A percentile compares a stretch with the other conserved stretches of the same genome.
These are phyloP conservation scores for Symbiodinium natans DNA, from an alignment of 73 alveolate genomes.

Conservation along the genomic window DNA sequence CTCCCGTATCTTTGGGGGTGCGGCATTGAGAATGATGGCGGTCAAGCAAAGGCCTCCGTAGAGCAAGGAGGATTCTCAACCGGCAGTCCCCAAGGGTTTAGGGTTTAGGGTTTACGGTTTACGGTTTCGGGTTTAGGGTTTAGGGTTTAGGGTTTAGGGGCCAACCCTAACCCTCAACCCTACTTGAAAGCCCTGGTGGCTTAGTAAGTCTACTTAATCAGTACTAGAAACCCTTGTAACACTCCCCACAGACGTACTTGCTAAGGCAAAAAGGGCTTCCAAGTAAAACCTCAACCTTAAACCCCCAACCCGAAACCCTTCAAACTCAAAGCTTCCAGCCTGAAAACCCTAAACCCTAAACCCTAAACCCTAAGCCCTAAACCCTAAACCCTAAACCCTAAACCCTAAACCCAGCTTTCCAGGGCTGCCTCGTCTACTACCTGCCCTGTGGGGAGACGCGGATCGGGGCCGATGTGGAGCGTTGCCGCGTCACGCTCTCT, in stretches of 20 bases:
- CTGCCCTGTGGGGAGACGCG: conserved; percentile 79
- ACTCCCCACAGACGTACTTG: too few relatives aligned
- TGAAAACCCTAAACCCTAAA: not conserved
- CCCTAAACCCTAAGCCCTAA: not conserved
- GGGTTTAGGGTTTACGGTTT: too few relatives aligned
- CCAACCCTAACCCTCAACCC: not conserved
- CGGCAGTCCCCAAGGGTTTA: too few relatives aligned
- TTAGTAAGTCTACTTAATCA: too few relatives aligned
- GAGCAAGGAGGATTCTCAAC: too few relatives aligned
- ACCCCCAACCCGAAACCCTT: not conserved
- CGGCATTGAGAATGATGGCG: too few relatives aligned
- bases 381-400: not conserved
- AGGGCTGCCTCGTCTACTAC: conserved; percentile 90
- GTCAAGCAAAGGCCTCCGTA: too few relatives aligned
- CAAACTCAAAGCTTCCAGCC: not conserved
- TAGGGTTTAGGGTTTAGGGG: not conserved
- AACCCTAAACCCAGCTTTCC: not conserved
- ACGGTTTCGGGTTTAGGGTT: too few relatives aligned
- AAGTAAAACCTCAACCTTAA: too few relatives aligned
- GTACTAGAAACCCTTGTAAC: not conserved
- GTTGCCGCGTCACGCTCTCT: conserved; percentile 37
- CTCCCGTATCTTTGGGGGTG: too few relatives aligned
- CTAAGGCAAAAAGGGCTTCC: too few relatives aligned
- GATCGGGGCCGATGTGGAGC: too few relatives aligned
- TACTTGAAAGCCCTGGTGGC: not conserved